Base-by-base conservation (phyloP, 116 monocot genomes). In the Phalaenopsis hybrid region DNA sequence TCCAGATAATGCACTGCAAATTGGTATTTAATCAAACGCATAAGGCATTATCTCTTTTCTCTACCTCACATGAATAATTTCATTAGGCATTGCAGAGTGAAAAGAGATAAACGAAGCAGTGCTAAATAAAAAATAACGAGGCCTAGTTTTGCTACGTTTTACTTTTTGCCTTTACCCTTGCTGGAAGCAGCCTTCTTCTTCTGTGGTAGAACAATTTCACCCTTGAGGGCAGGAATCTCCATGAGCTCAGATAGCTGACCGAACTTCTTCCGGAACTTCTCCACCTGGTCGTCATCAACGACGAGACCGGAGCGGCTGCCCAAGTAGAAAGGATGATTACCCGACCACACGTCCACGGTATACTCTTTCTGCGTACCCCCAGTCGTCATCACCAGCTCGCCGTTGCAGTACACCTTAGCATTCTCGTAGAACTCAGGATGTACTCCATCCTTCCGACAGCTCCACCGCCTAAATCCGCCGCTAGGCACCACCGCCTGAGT, bases 241-340 rank as follows among this genome's bases (percentile, higher is more conserved):
- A 94, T 89, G 59, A 91, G 57, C 31, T 58, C 63, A 25, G 85
- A 48, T 23, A 94, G 43, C 81, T 88, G 80, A 2, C 91, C 92
- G 48, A 83, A 95, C 88, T 88, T 89, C 91, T 89, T 95, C 50
- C 95, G 79, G 89, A 95, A 92, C 83, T 95, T 95, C 89, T 92
- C 92, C 34, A 95, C 92, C 84, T 92, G 91, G 78, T 89, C 90
- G 79, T 83, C 94, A 21, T 90, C 92, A 43, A 87, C 31, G 51
- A 86, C 77, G 46, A 88, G 65, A 16, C 79, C 89, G 65, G 91
- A 91, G 70, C 92, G 86, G 81, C 78, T 89, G 44, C 96, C 94
- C 23, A 91, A 87, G 82, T 90, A 96, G 85, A 92, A 94, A 33
- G 96, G 94, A 83, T 97, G 96, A 89, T 92, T 97, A 18, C 94